These are phyloP conservation scores for Neurospora crassa DNA, from an alignment of 2,329 filamentous ascomycete species.

Conservation along the genomic window DNA sequence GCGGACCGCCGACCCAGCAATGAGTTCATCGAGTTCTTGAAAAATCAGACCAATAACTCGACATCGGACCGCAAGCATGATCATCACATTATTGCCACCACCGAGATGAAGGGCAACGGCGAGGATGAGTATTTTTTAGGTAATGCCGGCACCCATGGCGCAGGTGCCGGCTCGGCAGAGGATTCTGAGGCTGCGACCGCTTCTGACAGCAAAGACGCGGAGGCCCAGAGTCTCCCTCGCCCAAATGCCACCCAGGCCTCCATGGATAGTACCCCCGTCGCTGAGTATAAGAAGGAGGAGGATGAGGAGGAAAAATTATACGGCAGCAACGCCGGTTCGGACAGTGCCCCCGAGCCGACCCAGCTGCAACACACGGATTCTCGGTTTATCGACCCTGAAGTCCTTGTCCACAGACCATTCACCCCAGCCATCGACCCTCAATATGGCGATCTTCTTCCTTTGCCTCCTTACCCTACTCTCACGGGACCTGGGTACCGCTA, in stretches of 20 bases:
- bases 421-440: slow-evolving; percentile 58
- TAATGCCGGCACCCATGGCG: slow-evolving; percentile 62
- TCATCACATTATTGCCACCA: not conserved
- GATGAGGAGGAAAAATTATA: slow-evolving; percentile 21
- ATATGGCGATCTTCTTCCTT: slow-evolving; percentile 53
- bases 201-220: slow-evolving; percentile 13
- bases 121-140: slow-evolving; percentile 57
- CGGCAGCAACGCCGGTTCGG: not conserved
- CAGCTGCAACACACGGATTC: slow-evolving; percentile 19
- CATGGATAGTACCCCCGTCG: slow-evolving; percentile 4
- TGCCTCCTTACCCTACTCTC: slow-evolving; percentile 36
- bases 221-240: slow-evolving; percentile 16
- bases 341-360: slow-evolving; percentile 5
- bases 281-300: slow-evolving; percentile 22
- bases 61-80: not conserved
- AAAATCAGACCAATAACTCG: not conserved
- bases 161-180: slow-evolving; percentile 55
- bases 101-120: slow-evolving; percentile 20
- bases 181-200: slow-evolving; percentile 31
- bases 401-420: slow-evolving; percentile 42
- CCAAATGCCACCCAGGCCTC: slow-evolving; percentile 29
- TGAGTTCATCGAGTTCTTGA: not conserved
- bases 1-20: not conserved
- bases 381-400: slow-evolving; percentile 45
- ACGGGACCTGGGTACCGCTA: slow-evolving; percentile 44